Evolutionary conservation across 495 filamentous ascomycete species (phyloP), one percentile per base, ranked within the genome.

Genomic region (Venustampulla echinocandica): DNA sequence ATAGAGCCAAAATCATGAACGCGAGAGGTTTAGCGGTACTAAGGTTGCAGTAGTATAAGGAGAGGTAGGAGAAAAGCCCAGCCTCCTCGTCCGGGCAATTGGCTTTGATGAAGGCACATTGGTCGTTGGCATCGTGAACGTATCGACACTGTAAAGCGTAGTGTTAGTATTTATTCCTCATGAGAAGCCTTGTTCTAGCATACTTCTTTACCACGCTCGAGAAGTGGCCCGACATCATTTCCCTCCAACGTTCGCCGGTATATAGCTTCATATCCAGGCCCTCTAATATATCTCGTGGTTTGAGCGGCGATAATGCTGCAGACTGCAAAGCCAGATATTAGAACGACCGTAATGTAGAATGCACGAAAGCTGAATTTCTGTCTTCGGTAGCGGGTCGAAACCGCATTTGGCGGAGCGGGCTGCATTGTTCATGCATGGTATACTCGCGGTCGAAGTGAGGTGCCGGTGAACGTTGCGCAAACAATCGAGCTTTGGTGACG

Each of bases 81-180:
- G 90, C 84, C 65, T 95, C 84, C 61, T 95, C 87, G 58, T 93
- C 88, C 13, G 74, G 70, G 58, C 93, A 99, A 61, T 96, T 84
- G 37, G 67, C 70, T 46, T 70, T 75, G 45, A 96, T 75, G 64
- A 90, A 99, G 45, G 80, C 80, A 69, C 93, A 99, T 67, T 95
- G 79, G 15, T 58, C 52, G 25, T 49, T 23, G 33, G 79, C 82
- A 34, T 75, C 59, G 58, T 92, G 88, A 42, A 97, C 87, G 4
- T 81, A 64, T 30, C 82, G 85, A 55, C 93, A 99, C 73, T 95
- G 28, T n/a, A 36, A 14, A 28, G 15, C 30, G 7, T 10, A 50
- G 42, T n/a, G n/a, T 35, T 44, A 43, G 37, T 13, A 43, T 18
- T 21, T 19, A 38, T 4, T 28, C 11, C 4, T n/a, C 15, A 4